Percentiles rank a stretch among this genome's conserved stretches.
These are phyloP conservation scores for Apium graveolens DNA, from an alignment of 129 eudicot genomes.

Conservation along the genomic window DNA sequence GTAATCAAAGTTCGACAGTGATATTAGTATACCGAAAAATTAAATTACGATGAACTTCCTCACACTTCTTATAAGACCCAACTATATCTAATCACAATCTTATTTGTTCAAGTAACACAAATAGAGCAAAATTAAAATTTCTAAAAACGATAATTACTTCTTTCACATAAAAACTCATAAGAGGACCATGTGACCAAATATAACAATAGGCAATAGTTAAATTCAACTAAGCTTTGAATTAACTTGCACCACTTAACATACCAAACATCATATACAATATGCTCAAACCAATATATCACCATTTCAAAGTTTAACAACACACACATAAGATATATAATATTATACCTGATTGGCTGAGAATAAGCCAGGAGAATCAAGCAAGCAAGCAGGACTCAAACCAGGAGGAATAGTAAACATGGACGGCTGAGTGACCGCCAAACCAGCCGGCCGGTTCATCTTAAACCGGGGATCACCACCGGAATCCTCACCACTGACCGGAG, in stretches of 20 bases:
- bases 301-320: background rate
- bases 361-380: slow-evolving; percentile 73
- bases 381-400: slow-evolving; percentile 72
- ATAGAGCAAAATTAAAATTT: background rate
- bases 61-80: background rate
- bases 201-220: background rate
- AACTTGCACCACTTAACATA: background rate
- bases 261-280: background rate
- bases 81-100: background rate
- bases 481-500: slow-evolving; percentile 32
- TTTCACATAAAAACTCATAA: background rate
- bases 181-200: background rate
- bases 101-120: background rate
- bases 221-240: background rate
- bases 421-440: slow-evolving; percentile 53
- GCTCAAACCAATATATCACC: background rate
- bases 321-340: background rate
- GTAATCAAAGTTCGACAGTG: background rate
- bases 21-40: background rate
- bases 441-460: slow-evolving; percentile 38
- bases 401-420: slow-evolving; percentile 57
- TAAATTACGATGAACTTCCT: background rate
- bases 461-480: slow-evolving; percentile 26
- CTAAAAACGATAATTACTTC: background rate
- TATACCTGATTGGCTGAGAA: slow-evolving; percentile 46